Evolutionary conservation across 192 early-diverging fungal genomes (phyloP).

Genomic region (Linnemannia exigua): DNA sequence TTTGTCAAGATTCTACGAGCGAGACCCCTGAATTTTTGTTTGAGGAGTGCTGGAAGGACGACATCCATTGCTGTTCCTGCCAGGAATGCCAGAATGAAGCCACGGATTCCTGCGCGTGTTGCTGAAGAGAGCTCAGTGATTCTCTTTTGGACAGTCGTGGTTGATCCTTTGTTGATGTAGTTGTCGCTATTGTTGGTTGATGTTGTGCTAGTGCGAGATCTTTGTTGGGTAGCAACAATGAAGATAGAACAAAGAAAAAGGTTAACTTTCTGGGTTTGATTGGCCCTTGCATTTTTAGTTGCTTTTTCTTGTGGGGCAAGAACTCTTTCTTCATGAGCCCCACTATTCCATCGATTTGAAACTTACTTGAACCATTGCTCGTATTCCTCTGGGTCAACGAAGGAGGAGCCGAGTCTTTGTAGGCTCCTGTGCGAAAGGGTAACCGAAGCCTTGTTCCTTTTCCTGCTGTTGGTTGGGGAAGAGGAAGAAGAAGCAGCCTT

Average conservation of each 20-base stretch:
- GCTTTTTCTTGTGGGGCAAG: constrained; percentile 7
- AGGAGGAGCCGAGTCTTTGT: background rate
- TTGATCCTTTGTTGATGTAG: background rate
- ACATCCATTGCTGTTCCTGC: constrained; percentile 19
- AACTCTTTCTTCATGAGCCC: too few relatives aligned
- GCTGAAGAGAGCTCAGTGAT: constrained; percentile 10
- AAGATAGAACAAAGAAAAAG: background rate
- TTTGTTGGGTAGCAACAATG: constrained; percentile 11
- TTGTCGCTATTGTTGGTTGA: background rate
- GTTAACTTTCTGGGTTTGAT: background rate
- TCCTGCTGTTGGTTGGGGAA: background rate
- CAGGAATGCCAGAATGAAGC: constrained; percentile 23
- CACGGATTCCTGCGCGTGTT: constrained; percentile 32
- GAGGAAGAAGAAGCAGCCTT: too few relatives aligned
- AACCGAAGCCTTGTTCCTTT: background rate
- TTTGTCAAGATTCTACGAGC: constrained; percentile 1
- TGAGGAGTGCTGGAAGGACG: constrained; percentile 9
- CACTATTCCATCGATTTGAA: too few relatives aligned
- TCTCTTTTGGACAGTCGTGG: background rate
- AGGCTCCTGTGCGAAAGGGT: background rate
- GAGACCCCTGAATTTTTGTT: constrained; percentile 4
- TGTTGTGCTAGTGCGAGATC: background rate
- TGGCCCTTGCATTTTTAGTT: background rate
- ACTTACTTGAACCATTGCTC: constrained; percentile 27
- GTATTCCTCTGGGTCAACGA: constrained; percentile 26